A percentile compares a stretch with the other conserved stretches of the same genome.
phyloP scores from a whole-genome alignment of 1,284 basidiomycete species.

The Pseudomicrostroma phylloplanum region DNA sequence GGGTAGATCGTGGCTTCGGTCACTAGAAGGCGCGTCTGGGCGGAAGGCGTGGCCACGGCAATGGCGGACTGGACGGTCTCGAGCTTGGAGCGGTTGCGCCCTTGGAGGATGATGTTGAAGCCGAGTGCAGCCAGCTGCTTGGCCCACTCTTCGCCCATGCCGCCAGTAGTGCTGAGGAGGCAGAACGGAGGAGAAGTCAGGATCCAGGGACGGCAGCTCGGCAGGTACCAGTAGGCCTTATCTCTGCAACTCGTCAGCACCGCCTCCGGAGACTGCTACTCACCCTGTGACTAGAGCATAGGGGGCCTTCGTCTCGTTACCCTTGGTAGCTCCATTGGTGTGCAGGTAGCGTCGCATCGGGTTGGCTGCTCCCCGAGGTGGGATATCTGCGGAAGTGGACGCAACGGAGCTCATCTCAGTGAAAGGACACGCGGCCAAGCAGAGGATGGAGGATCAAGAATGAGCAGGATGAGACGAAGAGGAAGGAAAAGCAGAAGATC shows the following conservation, averaged over 20 bases:
- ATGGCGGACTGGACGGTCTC: constrained; percentile 10
- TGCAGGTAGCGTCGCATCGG: not conserved
- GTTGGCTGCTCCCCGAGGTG: not conserved
- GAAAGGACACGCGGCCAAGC: too few species aligned
- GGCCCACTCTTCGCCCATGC: constrained; percentile 24
- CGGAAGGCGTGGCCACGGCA: not conserved
- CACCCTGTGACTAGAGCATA: constrained; percentile 4
- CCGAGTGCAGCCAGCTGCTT: constrained; percentile 17
- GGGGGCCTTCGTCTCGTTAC: not conserved
- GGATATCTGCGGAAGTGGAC: too few species aligned
- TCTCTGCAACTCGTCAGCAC: too few species aligned
- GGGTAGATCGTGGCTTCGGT: constrained; percentile 18
- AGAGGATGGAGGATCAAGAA: too few species aligned
- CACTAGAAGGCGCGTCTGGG: constrained; percentile 10
- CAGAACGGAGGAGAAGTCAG: constrained; percentile 10
- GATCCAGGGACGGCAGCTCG: not conserved
- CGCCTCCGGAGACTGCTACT: too few species aligned
- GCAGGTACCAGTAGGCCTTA: not conserved
- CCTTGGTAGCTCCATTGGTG: not conserved
- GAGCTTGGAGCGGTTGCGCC: constrained; percentile 19
- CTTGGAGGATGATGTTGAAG: constrained; percentile 26
- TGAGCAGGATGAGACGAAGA: too few species aligned
- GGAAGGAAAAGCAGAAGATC: too few species aligned
- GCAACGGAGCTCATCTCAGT: too few species aligned
- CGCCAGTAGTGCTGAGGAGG: constrained; percentile 20